A percentile compares a stretch with the other conserved stretches of the same genome.
phyloP scores from a whole-genome alignment of 1,284 basidiomycete genomes.

The Flammula alnicola region DNA sequence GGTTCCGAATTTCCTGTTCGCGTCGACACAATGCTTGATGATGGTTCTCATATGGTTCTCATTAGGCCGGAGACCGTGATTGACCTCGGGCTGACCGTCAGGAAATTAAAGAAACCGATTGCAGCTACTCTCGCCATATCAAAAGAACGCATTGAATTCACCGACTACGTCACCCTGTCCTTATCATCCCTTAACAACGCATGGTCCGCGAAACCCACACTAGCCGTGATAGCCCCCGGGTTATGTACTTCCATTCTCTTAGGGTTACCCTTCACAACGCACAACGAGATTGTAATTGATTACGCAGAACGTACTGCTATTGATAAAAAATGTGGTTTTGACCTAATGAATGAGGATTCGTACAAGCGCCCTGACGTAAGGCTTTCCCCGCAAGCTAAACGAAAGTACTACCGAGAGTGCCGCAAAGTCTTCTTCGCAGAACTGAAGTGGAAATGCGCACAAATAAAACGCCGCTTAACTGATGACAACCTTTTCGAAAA shows the following conservation, averaged over 20 bases:
- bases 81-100: too few relatives aligned
- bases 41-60: too few relatives aligned
- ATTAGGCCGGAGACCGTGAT: too few relatives aligned
- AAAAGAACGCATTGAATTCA: too few relatives aligned
- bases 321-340: conserved; percentile 2
- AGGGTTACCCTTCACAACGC: conserved; percentile 13
- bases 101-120: too few relatives aligned
- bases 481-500: background rate
- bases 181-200: conserved; percentile 3
- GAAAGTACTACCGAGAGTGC: background rate
- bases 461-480: background rate
- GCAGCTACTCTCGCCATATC: too few relatives aligned
- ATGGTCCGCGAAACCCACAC: conserved; percentile 1
- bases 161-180: too few relatives aligned
- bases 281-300: conserved; percentile 17
- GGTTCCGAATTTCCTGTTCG: too few relatives aligned
- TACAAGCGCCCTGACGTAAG: too few relatives aligned
- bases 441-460: conserved; percentile 5
- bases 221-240: background rate
- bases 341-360: conserved; percentile 3
- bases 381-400: too few relatives aligned
- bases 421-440: conserved; percentile 8
- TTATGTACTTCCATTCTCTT: conserved; percentile 13
- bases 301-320: background rate
- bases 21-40: too few relatives aligned